Evolutionary conservation across 2,329 filamentous ascomycete species (phyloP), one percentile per base, ranked within the genome.

Genomic region (Epichloe coenophiala): DNA sequence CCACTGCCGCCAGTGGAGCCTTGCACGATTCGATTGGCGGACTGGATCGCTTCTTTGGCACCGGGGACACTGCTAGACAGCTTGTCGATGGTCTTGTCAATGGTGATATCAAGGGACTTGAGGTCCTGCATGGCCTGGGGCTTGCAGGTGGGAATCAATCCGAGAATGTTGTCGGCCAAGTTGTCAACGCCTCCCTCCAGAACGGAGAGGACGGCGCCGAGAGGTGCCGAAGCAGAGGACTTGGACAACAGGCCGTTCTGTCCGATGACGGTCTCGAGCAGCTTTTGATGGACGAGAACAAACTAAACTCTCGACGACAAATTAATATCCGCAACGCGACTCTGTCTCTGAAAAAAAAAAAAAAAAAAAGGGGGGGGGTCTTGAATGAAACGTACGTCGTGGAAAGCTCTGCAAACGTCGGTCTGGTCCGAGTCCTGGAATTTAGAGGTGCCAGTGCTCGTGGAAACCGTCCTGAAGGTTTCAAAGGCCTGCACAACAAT

Each of bases 251-350:
- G 3, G 9, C 50, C 47, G 11, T 47, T 42, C n/a, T 51, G 48
- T 15, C 53, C 55, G 17, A 61, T 53, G 33, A 59, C 36, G 19
- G 50, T 47, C n/a, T 55, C 44, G 46, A 61, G 54, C 17, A 61
- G 50, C 8, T 51, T 35, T 15, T 53, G 46, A 48, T 61, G 56
- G 44, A 55, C 48, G 8, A 42, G 11, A 37, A 55, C 48, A 23
- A 60, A 56, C 50, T 58, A 38, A 4, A 27, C 7, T 27, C 15
- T 5, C 33, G 33, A 1, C 17, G 2, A 1, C 45, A 19, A 7
- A 11, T 27, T 12, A 13, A 7, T 27, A 31, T 31, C 27, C 27
- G 27, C 17, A 9, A 3, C 8, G 8, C 27, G 8, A 9, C 8
- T 31, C 27, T 31, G 8, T n/a, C n/a, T 19, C 19, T 19, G 19